phyloP scores from a whole-genome alignment of 495 filamentous ascomycete genomes.

The Tuber borchii region DNA sequence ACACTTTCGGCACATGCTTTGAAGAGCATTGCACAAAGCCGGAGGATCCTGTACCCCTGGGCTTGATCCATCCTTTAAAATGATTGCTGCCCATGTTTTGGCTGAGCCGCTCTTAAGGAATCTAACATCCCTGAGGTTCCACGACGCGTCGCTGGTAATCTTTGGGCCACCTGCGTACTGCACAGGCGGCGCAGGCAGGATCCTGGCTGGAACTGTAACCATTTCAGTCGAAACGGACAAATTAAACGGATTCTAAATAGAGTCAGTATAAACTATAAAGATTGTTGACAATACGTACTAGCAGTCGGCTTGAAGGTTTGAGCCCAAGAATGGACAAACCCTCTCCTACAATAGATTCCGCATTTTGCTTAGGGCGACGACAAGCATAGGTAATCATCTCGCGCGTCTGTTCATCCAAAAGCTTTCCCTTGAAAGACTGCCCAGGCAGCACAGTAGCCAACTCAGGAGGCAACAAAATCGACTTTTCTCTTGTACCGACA shows the following conservation, averaged over 20 bases:
- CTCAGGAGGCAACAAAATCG: constrained; percentile 49
- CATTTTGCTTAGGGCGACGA: constrained; percentile 31
- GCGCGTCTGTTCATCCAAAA: constrained; percentile 37
- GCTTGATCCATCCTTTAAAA: constrained; percentile 20
- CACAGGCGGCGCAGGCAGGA: constrained; percentile 31
- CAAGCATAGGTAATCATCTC: constrained; percentile 37
- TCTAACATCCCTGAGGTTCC: constrained; percentile 33
- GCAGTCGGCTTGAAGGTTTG: constrained; percentile 57
- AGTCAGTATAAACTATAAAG: constrained; percentile 51
- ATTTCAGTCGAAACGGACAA: constrained; percentile 36
- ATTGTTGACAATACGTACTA: constrained; percentile 48
- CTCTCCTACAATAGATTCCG: constrained; percentile 33
- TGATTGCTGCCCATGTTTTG: constrained; percentile 33
- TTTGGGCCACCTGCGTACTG: constrained; percentile 16
- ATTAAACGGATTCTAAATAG: constrained; percentile 30
- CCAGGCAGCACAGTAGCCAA: constrained; percentile 30
- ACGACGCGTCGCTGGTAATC: constrained; percentile 21
- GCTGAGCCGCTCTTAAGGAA: constrained; percentile 24
- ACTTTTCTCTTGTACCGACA: constrained; percentile 53
- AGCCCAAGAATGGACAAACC: constrained; percentile 44
- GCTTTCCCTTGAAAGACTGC: constrained; percentile 33
- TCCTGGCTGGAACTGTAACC: constrained; percentile 35
- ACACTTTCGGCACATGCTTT: background rate
- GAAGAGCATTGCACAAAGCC: constrained; percentile 9
- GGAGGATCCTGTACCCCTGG: constrained; percentile 26